Conservation (phyloP, 108 stramenopile genomes). For the Ochromonas danica region DNA sequence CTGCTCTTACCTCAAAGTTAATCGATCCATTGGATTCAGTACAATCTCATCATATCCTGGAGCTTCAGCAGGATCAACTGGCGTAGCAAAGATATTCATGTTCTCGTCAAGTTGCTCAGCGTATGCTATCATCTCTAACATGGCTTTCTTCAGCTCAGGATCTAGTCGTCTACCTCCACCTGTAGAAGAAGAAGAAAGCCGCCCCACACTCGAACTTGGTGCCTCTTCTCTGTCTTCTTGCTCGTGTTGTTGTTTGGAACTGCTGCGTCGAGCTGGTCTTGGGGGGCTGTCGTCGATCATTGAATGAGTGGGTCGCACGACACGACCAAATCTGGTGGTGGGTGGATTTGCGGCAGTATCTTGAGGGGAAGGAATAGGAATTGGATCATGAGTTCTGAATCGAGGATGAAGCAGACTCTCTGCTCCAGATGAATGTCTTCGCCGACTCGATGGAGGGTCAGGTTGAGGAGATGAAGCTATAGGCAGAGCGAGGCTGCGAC, state of each 20-base stretch:
- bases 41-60: not conserved
- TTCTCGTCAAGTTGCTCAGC: not conserved
- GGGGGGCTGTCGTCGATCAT: too few relatives aligned
- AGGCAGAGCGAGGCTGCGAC: too few relatives aligned
- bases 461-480: too few relatives aligned
- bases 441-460: too few relatives aligned
- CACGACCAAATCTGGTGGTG: too few relatives aligned
- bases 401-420: too few relatives aligned
- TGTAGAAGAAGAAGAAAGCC: not conserved
- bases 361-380: too few relatives aligned
- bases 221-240: not conserved
- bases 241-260: not conserved
- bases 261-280: not conserved
- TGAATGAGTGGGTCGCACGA: too few relatives aligned
- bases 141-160: not conserved
- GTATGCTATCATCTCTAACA: not conserved
- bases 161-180: not conserved
- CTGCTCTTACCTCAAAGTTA: not conserved
- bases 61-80: slow-evolving; percentile 16
- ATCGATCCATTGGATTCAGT: slow-evolving; percentile 19
- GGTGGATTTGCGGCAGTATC: too few relatives aligned
- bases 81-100: not conserved
- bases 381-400: too few relatives aligned
- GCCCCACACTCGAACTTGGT: not conserved
- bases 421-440: too few relatives aligned